Evolutionary conservation across 805 yeast genomes (phyloP).

Genomic region (Myxozyma kluyveri): DNA sequence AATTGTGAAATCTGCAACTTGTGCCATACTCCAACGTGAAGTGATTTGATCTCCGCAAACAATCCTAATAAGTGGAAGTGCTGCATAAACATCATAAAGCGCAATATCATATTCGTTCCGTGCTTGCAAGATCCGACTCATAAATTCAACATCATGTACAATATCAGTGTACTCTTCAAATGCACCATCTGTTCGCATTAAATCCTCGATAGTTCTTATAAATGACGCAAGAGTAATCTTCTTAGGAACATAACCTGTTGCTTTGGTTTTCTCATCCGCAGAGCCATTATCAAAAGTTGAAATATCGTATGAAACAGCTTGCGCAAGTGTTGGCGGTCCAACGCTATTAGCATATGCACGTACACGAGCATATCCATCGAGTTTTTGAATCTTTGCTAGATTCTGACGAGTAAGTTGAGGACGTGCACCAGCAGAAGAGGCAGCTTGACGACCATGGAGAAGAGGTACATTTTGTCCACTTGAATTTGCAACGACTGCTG

Average conservation of each 20-base stretch:
- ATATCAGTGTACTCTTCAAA: neutral
- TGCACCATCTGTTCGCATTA: neutral
- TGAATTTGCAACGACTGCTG: neutral
- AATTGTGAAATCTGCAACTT: neutral
- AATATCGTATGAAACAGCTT: neutral
- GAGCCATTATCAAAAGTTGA: neutral
- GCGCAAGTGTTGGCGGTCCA: neutral
- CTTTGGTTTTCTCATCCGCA: neutral
- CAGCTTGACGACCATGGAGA: no score
- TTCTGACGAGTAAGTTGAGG: neutral
- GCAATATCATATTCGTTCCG: neutral
- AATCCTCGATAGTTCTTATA: neutral
- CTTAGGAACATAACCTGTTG: no score
- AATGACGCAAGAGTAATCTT: neutral
- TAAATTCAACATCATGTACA: neutral
- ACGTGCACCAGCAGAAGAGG: no score
- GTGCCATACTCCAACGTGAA: neutral
- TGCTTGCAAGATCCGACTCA: neutral
- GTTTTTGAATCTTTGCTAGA: neutral
- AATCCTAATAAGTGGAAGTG: neutral
- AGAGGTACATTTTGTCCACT: no score
- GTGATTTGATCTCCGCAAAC: neutral
- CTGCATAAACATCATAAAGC: neutral
- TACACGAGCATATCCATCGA: neutral
- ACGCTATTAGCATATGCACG: neutral